A percentile compares a stretch with the other conserved stretches of the same genome.
phyloP scores from a whole-genome alignment of 768 basidiomycete genomes.

The Candolleomyces aberdarensis region DNA sequence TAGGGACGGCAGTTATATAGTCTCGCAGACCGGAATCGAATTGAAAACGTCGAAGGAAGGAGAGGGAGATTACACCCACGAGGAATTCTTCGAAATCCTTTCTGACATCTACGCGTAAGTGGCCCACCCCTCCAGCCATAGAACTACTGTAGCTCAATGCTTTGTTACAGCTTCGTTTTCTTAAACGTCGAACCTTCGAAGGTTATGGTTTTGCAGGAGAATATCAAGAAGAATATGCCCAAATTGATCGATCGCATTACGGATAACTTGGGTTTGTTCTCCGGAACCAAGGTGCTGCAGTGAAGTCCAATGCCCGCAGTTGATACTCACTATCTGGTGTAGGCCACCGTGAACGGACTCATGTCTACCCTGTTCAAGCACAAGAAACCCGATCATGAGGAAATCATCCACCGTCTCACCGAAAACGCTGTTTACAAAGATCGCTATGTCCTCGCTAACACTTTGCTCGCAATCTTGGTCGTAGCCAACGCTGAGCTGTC shows the following conservation, averaged over 20 bases:
- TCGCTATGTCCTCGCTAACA: slow-evolving; percentile 95
- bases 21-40: slow-evolving; percentile 62
- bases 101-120: slow-evolving; percentile 70
- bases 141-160: neutral
- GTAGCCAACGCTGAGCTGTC: slow-evolving; percentile 65
- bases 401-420: slow-evolving; percentile 55
- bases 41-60: slow-evolving; percentile 55
- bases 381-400: slow-evolving; percentile 45
- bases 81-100: slow-evolving; percentile 60
- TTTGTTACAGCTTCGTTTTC: slow-evolving; percentile 63
- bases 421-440: slow-evolving; percentile 82
- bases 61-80: slow-evolving; percentile 59
- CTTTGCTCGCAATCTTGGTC: slow-evolving; percentile 79
- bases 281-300: slow-evolving; percentile 38
- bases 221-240: slow-evolving; percentile 49
- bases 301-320: neutral
- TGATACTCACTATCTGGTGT: slow-evolving; percentile 18
- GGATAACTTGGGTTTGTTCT: slow-evolving; percentile 34
- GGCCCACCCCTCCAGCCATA: neutral
- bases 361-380: slow-evolving; percentile 47
- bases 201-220: slow-evolving; percentile 51
- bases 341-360: slow-evolving; percentile 3
- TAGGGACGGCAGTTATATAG: neutral
- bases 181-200: slow-evolving; percentile 62
- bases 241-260: slow-evolving; percentile 59